Percentiles rank a stretch among this genome's conserved stretches.
phyloP scores from a whole-genome alignment of 768 basidiomycete genomes.

The Naganishia antarctica region DNA sequence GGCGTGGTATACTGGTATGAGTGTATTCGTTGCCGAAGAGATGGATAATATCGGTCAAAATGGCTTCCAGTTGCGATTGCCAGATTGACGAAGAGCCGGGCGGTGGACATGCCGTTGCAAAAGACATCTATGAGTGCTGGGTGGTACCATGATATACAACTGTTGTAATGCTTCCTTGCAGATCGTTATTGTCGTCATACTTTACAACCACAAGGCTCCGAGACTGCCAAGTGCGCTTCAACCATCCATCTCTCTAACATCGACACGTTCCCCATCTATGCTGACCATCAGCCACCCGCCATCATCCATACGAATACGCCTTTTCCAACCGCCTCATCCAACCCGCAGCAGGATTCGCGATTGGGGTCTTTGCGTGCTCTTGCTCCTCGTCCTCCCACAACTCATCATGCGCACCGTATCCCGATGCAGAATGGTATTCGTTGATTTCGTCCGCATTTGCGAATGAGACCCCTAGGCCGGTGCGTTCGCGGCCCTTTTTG shows the following conservation, averaged over 20 bases:
- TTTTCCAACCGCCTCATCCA: constrained; percentile 19
- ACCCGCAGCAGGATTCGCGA: constrained; percentile 7
- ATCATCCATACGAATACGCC: constrained; percentile 20
- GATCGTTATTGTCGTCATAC: not conserved
- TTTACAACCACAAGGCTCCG: not conserved
- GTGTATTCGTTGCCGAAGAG: too few relatives aligned
- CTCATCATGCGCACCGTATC: not conserved
- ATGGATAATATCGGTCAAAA: too few relatives aligned
- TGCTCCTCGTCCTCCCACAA: not conserved
- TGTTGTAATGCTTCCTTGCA: too few relatives aligned
- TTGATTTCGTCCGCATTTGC: constrained; percentile 17
- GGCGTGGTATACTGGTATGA: too few relatives aligned
- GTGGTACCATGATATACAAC: too few relatives aligned
- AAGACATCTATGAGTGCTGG: too few relatives aligned
- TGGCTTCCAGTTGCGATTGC: too few relatives aligned
- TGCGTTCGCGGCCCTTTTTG: constrained; percentile 15
- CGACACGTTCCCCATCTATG: not conserved
- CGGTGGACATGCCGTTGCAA: too few relatives aligned
- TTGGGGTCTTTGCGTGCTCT: constrained; percentile 13
- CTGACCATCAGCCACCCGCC: not conserved
- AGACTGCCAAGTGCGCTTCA: not conserved
- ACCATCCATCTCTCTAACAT: not conserved
- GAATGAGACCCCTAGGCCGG: constrained; percentile 11
- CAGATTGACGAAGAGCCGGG: too few relatives aligned
- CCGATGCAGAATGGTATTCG: not conserved